A percentile compares a stretch with the other conserved stretches of the same genome.
These are phyloP conservation scores for Botrytis aclada DNA, from an alignment of 2,329 filamentous ascomycete genomes.

Conservation along the genomic window DNA sequence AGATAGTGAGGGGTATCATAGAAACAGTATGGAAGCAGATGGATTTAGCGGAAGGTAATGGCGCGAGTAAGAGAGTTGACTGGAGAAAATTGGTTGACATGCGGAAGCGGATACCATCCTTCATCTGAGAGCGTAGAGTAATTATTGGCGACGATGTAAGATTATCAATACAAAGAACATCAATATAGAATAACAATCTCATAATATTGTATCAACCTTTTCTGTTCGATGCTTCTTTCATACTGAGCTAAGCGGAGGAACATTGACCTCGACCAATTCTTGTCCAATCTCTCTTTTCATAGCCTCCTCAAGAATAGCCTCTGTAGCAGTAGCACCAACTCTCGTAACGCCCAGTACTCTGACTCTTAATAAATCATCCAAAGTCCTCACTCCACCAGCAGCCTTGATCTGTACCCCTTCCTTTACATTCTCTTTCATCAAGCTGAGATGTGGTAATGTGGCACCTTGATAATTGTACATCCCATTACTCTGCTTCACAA, in stretches of 20 bases:
- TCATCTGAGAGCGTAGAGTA: constrained; percentile 17
- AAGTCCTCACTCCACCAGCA: constrained; percentile 53
- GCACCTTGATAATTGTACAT: constrained; percentile 53
- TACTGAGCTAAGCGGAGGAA: constrained; percentile 7
- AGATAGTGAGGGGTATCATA: constrained; percentile 44
- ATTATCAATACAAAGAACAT: not conserved
- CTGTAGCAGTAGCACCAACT: constrained; percentile 55
- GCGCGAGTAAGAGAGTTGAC: constrained; percentile 6
- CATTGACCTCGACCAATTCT: constrained; percentile 25
- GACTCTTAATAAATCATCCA: constrained; percentile 55
- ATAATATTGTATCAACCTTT: not conserved
- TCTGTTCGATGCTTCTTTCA: not conserved
- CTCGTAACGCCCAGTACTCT: constrained; percentile 53
- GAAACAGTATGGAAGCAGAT: constrained; percentile 47
- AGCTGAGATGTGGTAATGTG: constrained; percentile 48
- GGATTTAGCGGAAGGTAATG: constrained; percentile 37
- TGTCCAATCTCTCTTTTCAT: constrained; percentile 46
- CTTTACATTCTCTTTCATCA: constrained; percentile 50
- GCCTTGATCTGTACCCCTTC: constrained; percentile 54
- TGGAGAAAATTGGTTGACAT: constrained; percentile 21
- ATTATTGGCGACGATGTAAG: not conserved
- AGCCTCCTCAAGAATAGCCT: constrained; percentile 54
- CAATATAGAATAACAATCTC: not conserved
- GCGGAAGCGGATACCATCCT: constrained; percentile 11
- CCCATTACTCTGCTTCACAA: constrained; percentile 53